phyloP scores from a whole-genome alignment of 768 basidiomycete genomes.

The Macrolepiota fuliginosa region DNA sequence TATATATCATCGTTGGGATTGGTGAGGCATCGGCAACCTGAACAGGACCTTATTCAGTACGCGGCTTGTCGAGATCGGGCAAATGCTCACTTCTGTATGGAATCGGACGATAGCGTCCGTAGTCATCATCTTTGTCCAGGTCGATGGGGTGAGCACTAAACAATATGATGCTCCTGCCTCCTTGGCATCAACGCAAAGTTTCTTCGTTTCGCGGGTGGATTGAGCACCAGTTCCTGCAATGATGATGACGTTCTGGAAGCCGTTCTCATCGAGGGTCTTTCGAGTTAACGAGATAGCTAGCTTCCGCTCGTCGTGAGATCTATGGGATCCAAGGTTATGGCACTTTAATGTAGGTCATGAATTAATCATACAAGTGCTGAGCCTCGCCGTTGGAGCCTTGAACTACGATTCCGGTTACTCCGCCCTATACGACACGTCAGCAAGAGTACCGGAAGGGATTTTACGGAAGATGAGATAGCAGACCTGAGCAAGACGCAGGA shows the following conservation, averaged over 20 bases:
- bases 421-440: conserved; percentile 47
- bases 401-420: conserved; percentile 68
- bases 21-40: conserved; percentile 70
- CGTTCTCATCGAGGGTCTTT: conserved; percentile 68
- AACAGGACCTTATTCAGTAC: background rate
- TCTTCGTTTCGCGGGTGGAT: conserved; percentile 71
- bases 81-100: conserved; percentile 51
- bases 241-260: conserved; percentile 63
- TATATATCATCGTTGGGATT: conserved; percentile 79
- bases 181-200: conserved; percentile 68
- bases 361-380: conserved; percentile 49
- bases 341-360: background rate
- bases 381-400: conserved; percentile 80
- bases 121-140: conserved; percentile 67
- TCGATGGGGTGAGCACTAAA: conserved; percentile 72
- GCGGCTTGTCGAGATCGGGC: background rate
- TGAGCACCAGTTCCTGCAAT: conserved; percentile 86
- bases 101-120: conserved; percentile 61
- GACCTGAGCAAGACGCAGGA: conserved; percentile 72
- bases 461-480: conserved; percentile 18
- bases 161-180: conserved; percentile 82
- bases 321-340: conserved; percentile 13
- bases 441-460: conserved; percentile 10
- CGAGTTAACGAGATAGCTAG: conserved; percentile 62
- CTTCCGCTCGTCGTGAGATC: conserved; percentile 68